phyloP scores from a whole-genome alignment of 352 stramenopile genomes.

The Peronospora farinosa region DNA sequence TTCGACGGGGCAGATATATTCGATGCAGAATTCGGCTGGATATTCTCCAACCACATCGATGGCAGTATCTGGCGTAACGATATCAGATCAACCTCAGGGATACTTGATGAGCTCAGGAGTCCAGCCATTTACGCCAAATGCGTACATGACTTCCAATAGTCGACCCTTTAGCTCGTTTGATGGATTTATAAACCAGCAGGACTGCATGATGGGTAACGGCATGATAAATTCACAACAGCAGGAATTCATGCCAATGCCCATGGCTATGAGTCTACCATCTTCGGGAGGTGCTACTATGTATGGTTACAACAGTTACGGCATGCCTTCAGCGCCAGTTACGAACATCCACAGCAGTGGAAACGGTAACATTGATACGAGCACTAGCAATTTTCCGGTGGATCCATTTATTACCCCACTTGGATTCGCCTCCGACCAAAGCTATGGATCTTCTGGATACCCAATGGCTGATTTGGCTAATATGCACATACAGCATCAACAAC shows the following conservation, averaged over 20 bases:
- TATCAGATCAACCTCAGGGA: slow-evolving; percentile 18
- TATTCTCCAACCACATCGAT: slow-evolving; percentile 30
- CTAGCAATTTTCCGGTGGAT: slow-evolving; percentile 47
- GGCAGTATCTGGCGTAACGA: slow-evolving; percentile 18
- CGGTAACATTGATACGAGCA: slow-evolving; percentile 17
- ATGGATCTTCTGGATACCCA: slow-evolving; percentile 33
- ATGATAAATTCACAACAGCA: slow-evolving; percentile 51
- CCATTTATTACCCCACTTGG: slow-evolving; percentile 61
- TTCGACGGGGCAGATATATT: slow-evolving; percentile 24
- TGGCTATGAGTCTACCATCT: slow-evolving; percentile 40
- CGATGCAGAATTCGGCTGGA: slow-evolving; percentile 20
- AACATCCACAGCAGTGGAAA: slow-evolving; percentile 15
- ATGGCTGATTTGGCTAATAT: slow-evolving; percentile 38
- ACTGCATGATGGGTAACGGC: slow-evolving; percentile 42
- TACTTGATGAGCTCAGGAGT: slow-evolving; percentile 33
- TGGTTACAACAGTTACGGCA: slow-evolving; percentile 26
- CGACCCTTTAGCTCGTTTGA: slow-evolving; percentile 17
- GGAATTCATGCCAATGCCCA: slow-evolving; percentile 61
- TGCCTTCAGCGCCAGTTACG: neutral
- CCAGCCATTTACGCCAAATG: slow-evolving; percentile 33
- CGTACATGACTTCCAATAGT: slow-evolving; percentile 35
- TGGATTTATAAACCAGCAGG: slow-evolving; percentile 38
- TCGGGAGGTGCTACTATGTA: slow-evolving; percentile 39
- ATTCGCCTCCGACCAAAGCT: slow-evolving; percentile 29
- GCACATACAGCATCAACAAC: slow-evolving; percentile 29